A percentile compares a stretch with the other conserved stretches of the same genome.
Conservation (phyloP, 179 eudicot species). For the Beta macrorhiza region DNA sequence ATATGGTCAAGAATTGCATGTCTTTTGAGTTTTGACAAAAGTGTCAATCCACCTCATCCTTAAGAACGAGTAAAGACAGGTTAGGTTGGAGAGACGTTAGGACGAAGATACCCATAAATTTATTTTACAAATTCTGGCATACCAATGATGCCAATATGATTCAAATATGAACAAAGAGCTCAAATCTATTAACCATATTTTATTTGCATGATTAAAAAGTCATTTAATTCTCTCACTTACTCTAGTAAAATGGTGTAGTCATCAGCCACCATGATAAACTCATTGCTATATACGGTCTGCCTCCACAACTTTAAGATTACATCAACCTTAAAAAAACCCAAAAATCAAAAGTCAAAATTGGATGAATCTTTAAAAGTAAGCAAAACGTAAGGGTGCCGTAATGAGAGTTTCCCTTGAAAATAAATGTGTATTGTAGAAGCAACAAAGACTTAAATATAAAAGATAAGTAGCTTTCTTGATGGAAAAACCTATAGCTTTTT, state of each 20-base stretch:
- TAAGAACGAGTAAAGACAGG: neutral
- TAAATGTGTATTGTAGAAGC: slow-evolving; percentile 13
- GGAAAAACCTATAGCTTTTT: neutral
- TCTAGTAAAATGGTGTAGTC: neutral
- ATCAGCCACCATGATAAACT: slow-evolving; percentile 10
- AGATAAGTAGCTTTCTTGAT: neutral
- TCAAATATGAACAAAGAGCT: neutral
- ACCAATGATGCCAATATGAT: neutral
- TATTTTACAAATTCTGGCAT: neutral
- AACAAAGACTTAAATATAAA: slow-evolving; percentile 5
- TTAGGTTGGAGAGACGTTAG: neutral
- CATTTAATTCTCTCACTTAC: neutral
- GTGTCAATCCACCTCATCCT: too few relatives aligned
- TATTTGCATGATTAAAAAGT: neutral
- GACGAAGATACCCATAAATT: neutral
- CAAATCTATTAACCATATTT: neutral
- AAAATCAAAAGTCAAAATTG: slow-evolving; percentile 14
- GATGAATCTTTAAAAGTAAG: slow-evolving; percentile 6
- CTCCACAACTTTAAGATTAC: slow-evolving; percentile 7
- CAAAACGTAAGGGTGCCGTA: slow-evolving; percentile 21
- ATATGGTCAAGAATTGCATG: neutral
- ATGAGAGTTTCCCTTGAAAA: slow-evolving; percentile 8
- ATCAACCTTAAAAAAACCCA: neutral
- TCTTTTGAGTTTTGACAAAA: too few relatives aligned
- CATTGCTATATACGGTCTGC: neutral